A percentile compares a stretch with the other conserved stretches of the same genome.
Evolutionary conservation across 1,139 yeast genomes (phyloP).

Genomic region (Hansenula sp.): DNA sequence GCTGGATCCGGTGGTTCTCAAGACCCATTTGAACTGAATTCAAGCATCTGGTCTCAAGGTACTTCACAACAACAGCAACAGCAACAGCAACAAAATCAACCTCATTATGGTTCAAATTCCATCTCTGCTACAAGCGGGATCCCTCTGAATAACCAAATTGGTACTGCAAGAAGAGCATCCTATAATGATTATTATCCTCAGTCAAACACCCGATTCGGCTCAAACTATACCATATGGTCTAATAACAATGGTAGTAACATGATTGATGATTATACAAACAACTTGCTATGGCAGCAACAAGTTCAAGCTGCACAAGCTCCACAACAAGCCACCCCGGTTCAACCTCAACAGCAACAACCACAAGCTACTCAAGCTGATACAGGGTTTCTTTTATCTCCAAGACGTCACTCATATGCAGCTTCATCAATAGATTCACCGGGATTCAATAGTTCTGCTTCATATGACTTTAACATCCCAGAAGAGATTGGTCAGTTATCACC

Average conservation of each 20-base stretch:
- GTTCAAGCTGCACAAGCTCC: neutral
- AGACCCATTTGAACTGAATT: slow-evolving; percentile 2
- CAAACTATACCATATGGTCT: slow-evolving; percentile 10
- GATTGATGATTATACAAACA: neutral
- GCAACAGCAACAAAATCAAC: slow-evolving; percentile 3
- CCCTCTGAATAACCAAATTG: slow-evolving; percentile 2
- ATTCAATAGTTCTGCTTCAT: neutral
- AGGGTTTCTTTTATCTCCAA: slow-evolving; percentile 3
- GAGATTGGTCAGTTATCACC: neutral
- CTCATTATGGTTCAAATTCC: too few species aligned
- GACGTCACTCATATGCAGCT: slow-evolving; percentile 3
- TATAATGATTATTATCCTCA: slow-evolving; percentile 8
- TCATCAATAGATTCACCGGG: neutral
- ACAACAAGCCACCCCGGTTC: neutral
- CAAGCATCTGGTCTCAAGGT: neutral
- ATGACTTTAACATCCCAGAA: neutral
- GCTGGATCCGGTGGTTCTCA: neutral
- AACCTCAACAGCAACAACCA: slow-evolving; percentile 1
- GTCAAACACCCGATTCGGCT: slow-evolving; percentile 4
- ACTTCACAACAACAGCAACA: slow-evolving; percentile 3
- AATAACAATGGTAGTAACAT: neutral
- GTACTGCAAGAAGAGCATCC: slow-evolving; percentile 12
- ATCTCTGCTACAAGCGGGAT: neutral
- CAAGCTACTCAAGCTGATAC: neutral
- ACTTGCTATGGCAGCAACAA: neutral